phyloP scores from a whole-genome alignment of 2,329 filamentous ascomycete genomes.

The Hymenoscyphus fraxineus region DNA sequence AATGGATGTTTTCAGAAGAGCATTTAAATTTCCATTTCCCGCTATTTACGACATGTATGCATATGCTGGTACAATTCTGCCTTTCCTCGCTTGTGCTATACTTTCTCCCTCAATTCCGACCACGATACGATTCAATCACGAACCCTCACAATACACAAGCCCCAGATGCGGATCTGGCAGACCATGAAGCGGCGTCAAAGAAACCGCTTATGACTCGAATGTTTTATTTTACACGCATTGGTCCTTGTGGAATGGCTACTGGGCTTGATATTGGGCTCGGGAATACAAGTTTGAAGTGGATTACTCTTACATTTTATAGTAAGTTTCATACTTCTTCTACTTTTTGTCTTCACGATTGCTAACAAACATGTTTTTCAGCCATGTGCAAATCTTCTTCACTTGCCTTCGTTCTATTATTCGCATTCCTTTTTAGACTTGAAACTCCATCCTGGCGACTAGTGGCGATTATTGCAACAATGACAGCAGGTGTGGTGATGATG shows the following conservation, averaged over 20 bases:
- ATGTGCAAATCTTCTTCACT: slow-evolving; percentile 99
- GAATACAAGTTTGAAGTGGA: slow-evolving; percentile 94
- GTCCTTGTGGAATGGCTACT: slow-evolving; percentile 87
- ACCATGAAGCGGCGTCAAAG: slow-evolving; percentile 32
- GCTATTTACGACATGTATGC: slow-evolving; percentile 88
- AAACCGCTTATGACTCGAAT: slow-evolving; percentile 72
- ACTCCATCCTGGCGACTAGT: slow-evolving; percentile 81
- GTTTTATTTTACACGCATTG: slow-evolving; percentile 90
- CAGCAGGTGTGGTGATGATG: slow-evolving; percentile 93
- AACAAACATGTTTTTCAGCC: slow-evolving; percentile 43
- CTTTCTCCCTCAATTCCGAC: slow-evolving; percentile 77
- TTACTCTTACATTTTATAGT: slow-evolving; percentile 95
- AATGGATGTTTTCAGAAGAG: slow-evolving; percentile 95
- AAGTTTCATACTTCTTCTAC: slow-evolving; percentile 34
- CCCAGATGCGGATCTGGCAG: slow-evolving; percentile 29
- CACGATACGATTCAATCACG: slow-evolving; percentile 44
- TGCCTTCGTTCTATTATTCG: slow-evolving; percentile 91
- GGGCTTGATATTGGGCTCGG: slow-evolving; percentile 94
- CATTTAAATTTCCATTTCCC: slow-evolving; percentile 90
- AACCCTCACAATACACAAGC: slow-evolving; percentile 33
- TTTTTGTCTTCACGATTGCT: slow-evolving; percentile 3
- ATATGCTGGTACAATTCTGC: slow-evolving; percentile 92
- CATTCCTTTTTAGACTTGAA: slow-evolving; percentile 90
- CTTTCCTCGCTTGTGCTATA: slow-evolving; percentile 76
- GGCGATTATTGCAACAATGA: slow-evolving; percentile 87